These are phyloP conservation scores for Linum usitatissimum DNA, from an alignment of 345 rosid species.

Conservation along the genomic window DNA sequence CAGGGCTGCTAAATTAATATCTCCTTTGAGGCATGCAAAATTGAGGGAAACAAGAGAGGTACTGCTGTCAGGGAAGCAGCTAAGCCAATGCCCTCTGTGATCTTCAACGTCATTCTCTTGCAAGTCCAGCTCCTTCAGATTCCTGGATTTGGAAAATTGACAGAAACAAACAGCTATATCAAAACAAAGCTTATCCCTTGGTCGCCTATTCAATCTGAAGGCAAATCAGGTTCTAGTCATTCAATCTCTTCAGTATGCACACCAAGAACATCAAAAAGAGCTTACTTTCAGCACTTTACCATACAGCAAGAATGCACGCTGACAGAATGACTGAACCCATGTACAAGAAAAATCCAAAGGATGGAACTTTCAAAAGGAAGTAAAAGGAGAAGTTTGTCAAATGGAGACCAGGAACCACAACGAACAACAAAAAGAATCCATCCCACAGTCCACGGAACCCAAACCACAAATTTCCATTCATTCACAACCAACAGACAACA, in stretches of 20 bases:
- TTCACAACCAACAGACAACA: background rate
- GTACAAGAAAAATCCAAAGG: too few relatives aligned
- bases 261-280: too few relatives aligned
- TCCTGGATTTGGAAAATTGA: constrained; percentile 30
- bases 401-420: background rate
- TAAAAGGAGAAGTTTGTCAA: background rate
- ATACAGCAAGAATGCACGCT: background rate
- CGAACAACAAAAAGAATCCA: background rate
- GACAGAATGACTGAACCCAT: too few relatives aligned
- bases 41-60: constrained; percentile 74
- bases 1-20: constrained; percentile 55
- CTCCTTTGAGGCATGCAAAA: constrained; percentile 91
- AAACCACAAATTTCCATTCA: background rate
- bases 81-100: constrained; percentile 87
- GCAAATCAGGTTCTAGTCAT: background rate
- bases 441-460: background rate
- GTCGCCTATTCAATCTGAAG: background rate
- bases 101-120: constrained; percentile 97
- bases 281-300: background rate
- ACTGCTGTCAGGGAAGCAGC: constrained; percentile 67
- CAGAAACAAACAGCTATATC: background rate
- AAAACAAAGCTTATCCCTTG: background rate
- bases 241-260: background rate
- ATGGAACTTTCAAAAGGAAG: background rate
- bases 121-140: constrained; percentile 82